phyloP scores from a whole-genome alignment of 2,329 filamentous ascomycete species.

The Sporothrix globosa region DNA sequence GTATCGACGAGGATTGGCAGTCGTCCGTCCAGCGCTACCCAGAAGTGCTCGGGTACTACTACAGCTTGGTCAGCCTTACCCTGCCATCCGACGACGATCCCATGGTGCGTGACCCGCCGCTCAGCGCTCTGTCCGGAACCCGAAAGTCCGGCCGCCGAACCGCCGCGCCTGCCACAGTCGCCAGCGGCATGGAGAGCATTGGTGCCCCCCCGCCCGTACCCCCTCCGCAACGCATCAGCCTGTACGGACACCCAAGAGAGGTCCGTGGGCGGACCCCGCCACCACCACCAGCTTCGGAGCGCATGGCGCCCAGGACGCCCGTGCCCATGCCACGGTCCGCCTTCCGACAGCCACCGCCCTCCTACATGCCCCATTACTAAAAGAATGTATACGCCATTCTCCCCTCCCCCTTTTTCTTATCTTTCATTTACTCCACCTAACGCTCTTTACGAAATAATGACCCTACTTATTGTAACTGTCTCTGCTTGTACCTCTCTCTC shows the following conservation, averaged over 20 bases:
- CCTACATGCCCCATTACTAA: constrained; percentile 33
- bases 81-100: constrained; percentile 66
- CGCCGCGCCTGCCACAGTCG: constrained; percentile 39
- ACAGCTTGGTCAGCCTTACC: constrained; percentile 67
- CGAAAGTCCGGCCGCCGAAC: constrained; percentile 53
- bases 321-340: constrained; percentile 24
- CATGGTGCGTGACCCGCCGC: constrained; percentile 62
- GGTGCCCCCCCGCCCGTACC: constrained; percentile 19
- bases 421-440: background rate
- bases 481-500: background rate
- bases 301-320: constrained; percentile 33
- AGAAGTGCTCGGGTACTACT: constrained; percentile 81
- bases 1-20: constrained; percentile 79
- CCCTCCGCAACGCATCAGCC: constrained; percentile 13
- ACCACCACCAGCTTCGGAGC: constrained; percentile 30
- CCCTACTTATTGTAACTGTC: background rate
- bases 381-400: background rate
- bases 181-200: constrained; percentile 28
- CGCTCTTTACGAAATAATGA: constrained; percentile 4
- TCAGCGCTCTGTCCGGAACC: constrained; percentile 56
- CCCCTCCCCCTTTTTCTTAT: background rate
- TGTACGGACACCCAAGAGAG: constrained; percentile 31
- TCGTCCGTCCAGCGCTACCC: constrained; percentile 75
- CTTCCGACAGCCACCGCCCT: constrained; percentile 33
- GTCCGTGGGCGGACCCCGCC: constrained; percentile 35